phyloP scores from a whole-genome alignment of 768 basidiomycete species.

The Auricularia cornea region DNA sequence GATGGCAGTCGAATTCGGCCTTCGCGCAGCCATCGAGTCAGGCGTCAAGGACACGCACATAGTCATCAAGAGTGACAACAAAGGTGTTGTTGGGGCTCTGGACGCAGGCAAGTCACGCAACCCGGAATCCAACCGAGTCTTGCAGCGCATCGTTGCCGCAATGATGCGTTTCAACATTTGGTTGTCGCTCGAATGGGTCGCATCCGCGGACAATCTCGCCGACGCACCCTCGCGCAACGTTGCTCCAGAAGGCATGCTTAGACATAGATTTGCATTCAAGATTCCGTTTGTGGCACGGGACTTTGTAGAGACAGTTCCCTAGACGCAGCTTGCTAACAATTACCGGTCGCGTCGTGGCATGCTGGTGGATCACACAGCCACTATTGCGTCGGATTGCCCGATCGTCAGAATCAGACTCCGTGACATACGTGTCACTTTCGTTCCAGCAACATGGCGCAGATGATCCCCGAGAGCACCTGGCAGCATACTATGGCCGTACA shows the following conservation, averaged over 20 bases:
- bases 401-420: too few relatives aligned
- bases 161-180: conserved; percentile 10
- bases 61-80: conserved; percentile 28
- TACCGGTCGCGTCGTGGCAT: too few relatives aligned
- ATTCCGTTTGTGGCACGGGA: background rate
- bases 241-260: background rate
- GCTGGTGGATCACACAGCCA: too few relatives aligned
- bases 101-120: conserved; percentile 23
- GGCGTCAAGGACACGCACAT: conserved; percentile 3
- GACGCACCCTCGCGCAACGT: conserved; percentile 25
- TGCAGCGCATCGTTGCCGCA: conserved; percentile 19
- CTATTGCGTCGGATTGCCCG: too few relatives aligned
- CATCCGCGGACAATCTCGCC: conserved; percentile 19
- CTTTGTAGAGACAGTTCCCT: background rate
- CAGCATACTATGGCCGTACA: background rate
- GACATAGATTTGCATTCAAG: background rate
- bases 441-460: background rate
- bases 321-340: too few relatives aligned
- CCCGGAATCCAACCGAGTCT: conserved; percentile 19
- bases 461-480: background rate
- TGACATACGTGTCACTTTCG: background rate
- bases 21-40: conserved; percentile 22
- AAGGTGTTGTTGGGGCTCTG: conserved; percentile 21
- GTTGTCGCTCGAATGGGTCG: conserved; percentile 14
- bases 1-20: conserved; percentile 34